These are phyloP conservation scores for Wallemia mellicola DNA, from an alignment of 1,284 basidiomycete genomes.

Conservation along the genomic window DNA sequence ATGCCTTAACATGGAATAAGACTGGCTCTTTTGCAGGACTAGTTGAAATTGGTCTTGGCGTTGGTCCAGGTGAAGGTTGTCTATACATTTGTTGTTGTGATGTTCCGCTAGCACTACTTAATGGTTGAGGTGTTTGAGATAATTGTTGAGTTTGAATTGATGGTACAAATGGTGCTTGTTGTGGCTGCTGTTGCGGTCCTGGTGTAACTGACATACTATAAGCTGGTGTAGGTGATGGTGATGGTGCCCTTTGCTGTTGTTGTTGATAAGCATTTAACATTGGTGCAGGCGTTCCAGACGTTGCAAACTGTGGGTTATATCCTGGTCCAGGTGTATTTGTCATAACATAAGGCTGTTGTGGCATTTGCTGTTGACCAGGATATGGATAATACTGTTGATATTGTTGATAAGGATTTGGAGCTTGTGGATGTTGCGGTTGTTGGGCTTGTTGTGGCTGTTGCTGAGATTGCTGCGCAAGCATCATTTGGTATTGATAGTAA, in stretches of 20 bases:
- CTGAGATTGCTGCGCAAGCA: neutral
- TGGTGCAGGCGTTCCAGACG: neutral
- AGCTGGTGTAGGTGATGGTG: neutral
- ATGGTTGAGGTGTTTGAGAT: neutral
- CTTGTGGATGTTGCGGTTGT: neutral
- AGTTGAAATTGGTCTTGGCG: too few relatives aligned
- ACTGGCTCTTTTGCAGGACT: neutral
- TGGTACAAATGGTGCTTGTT: neutral
- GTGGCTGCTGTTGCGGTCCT: neutral
- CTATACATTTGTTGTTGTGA: neutral
- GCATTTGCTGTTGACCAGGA: neutral
- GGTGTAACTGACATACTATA: neutral
- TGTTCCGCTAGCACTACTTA: neutral
- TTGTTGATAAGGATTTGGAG: neutral
- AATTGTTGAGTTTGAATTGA: neutral
- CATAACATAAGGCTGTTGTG: neutral
- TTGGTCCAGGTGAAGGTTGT: neutral
- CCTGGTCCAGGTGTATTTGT: neutral
- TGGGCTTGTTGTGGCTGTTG: neutral
- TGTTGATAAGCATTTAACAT: neutral
- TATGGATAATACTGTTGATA: neutral
- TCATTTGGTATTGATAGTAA: neutral
- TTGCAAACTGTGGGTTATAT: neutral
- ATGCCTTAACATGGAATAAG: conserved; percentile 31
- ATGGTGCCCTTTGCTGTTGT: neutral